Conservation (phyloP, 345 rosid genomes). For the Sonneratia caseolaris region DNA sequence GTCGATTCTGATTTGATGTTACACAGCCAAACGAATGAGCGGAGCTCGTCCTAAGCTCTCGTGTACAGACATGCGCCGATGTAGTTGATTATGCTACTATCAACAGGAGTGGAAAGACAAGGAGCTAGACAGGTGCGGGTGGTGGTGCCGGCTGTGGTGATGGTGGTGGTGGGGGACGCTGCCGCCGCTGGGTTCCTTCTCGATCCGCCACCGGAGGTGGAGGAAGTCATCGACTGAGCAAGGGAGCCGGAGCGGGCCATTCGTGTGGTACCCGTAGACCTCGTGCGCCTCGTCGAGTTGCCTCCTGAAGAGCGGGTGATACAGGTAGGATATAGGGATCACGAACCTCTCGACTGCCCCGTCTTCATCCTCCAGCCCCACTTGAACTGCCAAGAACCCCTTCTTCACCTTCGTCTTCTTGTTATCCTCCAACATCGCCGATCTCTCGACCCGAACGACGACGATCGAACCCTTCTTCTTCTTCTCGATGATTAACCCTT, state of each 20-base stretch:
- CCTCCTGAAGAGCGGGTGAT: constrained; percentile 35
- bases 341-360: constrained; percentile 16
- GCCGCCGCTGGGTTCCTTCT: constrained; percentile 17
- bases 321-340: constrained; percentile 34
- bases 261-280: constrained; percentile 30
- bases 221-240: constrained; percentile 38
- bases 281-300: constrained; percentile 35
- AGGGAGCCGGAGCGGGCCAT: constrained; percentile 33
- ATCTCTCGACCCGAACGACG: not conserved
- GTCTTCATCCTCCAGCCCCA: constrained; percentile 30
- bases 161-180: constrained; percentile 20
- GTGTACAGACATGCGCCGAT: too few species aligned
- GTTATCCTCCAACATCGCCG: constrained; percentile 7
- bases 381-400: constrained; percentile 39
- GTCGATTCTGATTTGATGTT: too few species aligned
- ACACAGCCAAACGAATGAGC: too few species aligned
- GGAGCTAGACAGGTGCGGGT: constrained; percentile 8
- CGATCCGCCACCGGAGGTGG: constrained; percentile 31
- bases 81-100: not conserved
- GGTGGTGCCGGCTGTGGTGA: constrained; percentile 8
- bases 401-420: constrained; percentile 44
- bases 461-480: not conserved
- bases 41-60: too few species aligned
- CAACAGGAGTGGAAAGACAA: constrained; percentile 27
- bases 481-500: not conserved